Evolutionary conservation across 2,329 filamentous ascomycete species (phyloP).

Genomic region (Aurifilum marmelostoma): DNA sequence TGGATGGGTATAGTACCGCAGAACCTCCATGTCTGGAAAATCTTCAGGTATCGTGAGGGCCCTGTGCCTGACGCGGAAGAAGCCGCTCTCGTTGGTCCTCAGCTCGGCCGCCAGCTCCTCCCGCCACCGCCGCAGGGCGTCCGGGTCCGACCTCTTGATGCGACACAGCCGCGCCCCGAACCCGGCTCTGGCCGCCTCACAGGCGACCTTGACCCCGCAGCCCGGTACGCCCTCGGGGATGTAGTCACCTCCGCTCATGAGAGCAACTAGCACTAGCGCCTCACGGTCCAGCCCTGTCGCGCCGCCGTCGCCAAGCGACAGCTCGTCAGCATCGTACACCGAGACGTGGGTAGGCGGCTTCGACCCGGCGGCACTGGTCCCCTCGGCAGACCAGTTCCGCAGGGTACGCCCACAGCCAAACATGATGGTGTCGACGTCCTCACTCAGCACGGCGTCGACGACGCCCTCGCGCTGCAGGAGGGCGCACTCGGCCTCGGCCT

Average conservation of each 20-base stretch:
- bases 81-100: constrained; percentile 78
- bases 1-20: constrained; percentile 87
- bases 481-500: constrained; percentile 95
- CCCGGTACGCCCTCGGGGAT: constrained; percentile 83
- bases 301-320: constrained; percentile 43
- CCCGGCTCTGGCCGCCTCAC: constrained; percentile 85
- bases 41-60: constrained; percentile 74
- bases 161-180: constrained; percentile 78
- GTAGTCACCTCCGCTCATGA: constrained; percentile 97
- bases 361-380: constrained; percentile 55
- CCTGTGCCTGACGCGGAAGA: constrained; percentile 77
- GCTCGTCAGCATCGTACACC: constrained; percentile 69
- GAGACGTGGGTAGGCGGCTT: constrained; percentile 84
- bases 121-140: constrained; percentile 70
- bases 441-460: constrained; percentile 91
- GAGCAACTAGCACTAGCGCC: constrained; percentile 89
- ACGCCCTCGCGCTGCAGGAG: constrained; percentile 78
- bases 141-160: constrained; percentile 61
- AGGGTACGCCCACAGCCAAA: constrained; percentile 84
- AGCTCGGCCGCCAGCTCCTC: constrained; percentile 74
- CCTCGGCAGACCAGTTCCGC: constrained; percentile 81
- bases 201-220: constrained; percentile 86
- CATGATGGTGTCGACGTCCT: constrained; percentile 98
- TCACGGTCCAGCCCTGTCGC: constrained; percentile 71
- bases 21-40: constrained; percentile 79